Percentiles rank a stretch among this genome's conserved stretches.
Conservation (phyloP, 1,284 basidiomycete species). For the Naganishia albida region DNA sequence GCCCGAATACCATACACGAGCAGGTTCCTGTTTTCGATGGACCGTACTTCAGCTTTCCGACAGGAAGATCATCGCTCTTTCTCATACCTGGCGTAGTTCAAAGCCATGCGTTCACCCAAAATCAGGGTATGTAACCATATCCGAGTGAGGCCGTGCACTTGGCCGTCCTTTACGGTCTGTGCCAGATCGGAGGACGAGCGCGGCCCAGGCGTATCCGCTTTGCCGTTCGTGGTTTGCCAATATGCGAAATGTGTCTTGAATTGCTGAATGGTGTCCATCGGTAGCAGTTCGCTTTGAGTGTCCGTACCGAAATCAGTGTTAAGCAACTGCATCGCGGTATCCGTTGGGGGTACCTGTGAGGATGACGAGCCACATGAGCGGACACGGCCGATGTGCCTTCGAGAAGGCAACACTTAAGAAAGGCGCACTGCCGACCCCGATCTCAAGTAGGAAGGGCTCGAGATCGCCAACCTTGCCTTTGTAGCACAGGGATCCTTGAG, state of each 20-base stretch:
- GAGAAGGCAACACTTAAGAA: slow-evolving; percentile 19
- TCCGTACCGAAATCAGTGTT: slow-evolving; percentile 42
- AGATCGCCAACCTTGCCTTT: slow-evolving; percentile 35
- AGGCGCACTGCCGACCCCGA: slow-evolving; percentile 37
- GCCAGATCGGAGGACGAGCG: too few species aligned
- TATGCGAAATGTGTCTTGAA: slow-evolving; percentile 8
- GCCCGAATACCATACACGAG: slow-evolving; percentile 63
- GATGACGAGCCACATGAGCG: not conserved
- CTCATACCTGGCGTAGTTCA: slow-evolving; percentile 40
- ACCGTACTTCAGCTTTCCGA: not conserved
- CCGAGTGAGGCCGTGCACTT: not conserved
- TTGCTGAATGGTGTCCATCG: slow-evolving; percentile 6
- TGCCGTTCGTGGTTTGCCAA: not conserved
- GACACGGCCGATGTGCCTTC: not conserved
- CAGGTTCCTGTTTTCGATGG: slow-evolving; percentile 52
- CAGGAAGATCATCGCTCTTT: not conserved
- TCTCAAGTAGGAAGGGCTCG: slow-evolving; percentile 38
- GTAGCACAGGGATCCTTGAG: slow-evolving; percentile 42
- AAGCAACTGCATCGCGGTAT: slow-evolving; percentile 44
- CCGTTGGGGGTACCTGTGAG: slow-evolving; percentile 44
- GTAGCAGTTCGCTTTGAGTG: not conserved
- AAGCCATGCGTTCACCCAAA: slow-evolving; percentile 36
- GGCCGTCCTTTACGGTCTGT: not conserved
- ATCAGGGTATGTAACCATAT: slow-evolving; percentile 32
- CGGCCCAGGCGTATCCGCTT: too few species aligned